phyloP scores from a whole-genome alignment of 331 rosid genomes.

The Rhamnella rubrinervis region DNA sequence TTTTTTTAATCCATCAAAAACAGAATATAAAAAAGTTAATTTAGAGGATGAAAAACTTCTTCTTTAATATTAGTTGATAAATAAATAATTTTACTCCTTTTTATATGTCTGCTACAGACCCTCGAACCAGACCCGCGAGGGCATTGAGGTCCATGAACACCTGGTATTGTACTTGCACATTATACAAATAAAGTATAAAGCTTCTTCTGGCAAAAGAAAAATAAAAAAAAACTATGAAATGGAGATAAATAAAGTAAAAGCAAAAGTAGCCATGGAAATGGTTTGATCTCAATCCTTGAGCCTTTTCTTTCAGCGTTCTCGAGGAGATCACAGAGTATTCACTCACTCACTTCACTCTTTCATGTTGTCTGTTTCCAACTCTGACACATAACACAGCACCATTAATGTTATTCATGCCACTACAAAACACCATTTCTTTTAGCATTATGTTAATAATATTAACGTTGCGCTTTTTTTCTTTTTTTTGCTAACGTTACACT shows the following conservation, averaged over 20 bases:
- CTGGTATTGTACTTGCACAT: no score
- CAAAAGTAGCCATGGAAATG: neutral
- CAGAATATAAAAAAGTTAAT: neutral
- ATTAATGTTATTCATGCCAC: slow-evolving; percentile 32
- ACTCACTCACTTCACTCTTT: slow-evolving; percentile 18
- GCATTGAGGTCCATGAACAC: no score
- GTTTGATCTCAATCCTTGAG: neutral
- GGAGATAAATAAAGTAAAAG: slow-evolving; percentile 24
- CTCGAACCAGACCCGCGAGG: neutral
- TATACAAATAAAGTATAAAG: neutral
- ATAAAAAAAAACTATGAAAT: neutral
- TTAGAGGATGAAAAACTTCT: neutral
- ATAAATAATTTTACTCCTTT: no score
- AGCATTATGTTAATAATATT: slow-evolving; percentile 8
- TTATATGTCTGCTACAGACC: neutral
- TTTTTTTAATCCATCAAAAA: neutral
- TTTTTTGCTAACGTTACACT: neutral
- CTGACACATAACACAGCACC: slow-evolving; percentile 32
- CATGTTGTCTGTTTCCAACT: slow-evolving; percentile 16
- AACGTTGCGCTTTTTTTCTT: neutral
- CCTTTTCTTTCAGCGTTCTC: slow-evolving; percentile 49
- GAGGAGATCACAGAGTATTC: slow-evolving; percentile 7
- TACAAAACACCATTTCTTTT: slow-evolving; percentile 25
- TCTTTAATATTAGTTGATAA: neutral
- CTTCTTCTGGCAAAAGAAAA: neutral